A percentile compares a stretch with the other conserved stretches of the same genome.
Conservation (phyloP, 495 filamentous ascomycete genomes). For the Cudoniella acicularis region DNA sequence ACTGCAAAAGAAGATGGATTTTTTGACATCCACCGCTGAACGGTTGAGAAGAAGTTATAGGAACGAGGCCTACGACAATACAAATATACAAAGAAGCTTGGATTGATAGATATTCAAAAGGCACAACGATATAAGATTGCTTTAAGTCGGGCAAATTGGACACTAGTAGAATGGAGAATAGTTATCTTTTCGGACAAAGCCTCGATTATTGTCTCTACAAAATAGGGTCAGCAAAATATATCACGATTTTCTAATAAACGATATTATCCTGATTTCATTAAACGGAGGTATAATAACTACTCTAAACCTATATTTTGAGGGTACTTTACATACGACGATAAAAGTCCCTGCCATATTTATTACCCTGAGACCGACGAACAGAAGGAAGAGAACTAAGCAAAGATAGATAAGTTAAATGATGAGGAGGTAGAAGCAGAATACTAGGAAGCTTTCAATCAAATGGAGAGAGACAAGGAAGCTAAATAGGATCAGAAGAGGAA, state of each 20-base stretch:
- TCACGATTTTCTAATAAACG: neutral
- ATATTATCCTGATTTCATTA: constrained; percentile 1
- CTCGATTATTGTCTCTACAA: constrained; percentile 1
- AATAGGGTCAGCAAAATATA: constrained; percentile 2
- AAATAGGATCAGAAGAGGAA: neutral
- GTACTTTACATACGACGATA: neutral
- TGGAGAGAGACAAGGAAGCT: constrained; percentile 3
- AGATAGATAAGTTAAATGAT: constrained; percentile 5
- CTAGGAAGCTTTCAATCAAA: neutral
- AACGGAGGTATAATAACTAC: neutral
- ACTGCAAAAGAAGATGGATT: constrained; percentile 3
- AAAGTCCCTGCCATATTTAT: neutral
- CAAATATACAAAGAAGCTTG: constrained; percentile 8
- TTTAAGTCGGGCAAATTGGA: neutral
- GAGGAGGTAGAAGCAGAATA: constrained; percentile 5
- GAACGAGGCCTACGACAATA: neutral
- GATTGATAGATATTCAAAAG: constrained; percentile 5
- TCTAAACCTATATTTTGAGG: neutral
- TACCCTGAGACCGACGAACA: neutral
- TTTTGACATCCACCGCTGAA: neutral
- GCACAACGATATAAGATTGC: neutral
- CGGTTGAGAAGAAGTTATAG: constrained; percentile 8
- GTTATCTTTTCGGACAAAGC: constrained; percentile 8
- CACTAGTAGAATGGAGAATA: constrained; percentile 1
- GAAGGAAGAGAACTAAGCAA: neutral